Conservation (phyloP, 1,284 basidiomycete genomes). For the Pseudozyma sp. region DNA sequence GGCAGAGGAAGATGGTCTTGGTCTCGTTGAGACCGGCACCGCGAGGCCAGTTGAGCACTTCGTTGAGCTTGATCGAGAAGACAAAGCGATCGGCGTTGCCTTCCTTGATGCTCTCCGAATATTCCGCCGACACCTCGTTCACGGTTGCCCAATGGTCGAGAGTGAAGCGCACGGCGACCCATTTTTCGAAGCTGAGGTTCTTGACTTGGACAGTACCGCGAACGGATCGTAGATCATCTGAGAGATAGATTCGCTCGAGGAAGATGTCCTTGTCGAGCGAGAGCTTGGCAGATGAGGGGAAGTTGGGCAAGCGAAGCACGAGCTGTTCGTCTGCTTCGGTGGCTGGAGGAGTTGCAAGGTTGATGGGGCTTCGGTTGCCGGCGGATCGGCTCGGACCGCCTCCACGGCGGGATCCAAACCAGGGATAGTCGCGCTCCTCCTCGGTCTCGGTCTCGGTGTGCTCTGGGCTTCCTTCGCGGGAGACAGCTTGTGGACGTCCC, state of each 20-base stretch:
- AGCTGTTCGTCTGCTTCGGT: conserved; percentile 64
- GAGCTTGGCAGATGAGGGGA: conserved; percentile 70
- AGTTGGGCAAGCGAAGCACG: conserved; percentile 72
- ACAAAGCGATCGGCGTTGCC: conserved; percentile 75
- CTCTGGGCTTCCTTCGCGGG: conserved; percentile 87
- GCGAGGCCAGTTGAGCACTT: conserved; percentile 67
- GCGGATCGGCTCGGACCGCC: conserved; percentile 23
- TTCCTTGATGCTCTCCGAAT: conserved; percentile 75
- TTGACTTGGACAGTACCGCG: conserved; percentile 82
- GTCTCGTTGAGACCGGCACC: conserved; percentile 76
- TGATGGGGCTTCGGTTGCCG: conserved; percentile 30
- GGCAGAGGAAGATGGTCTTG: conserved; percentile 84
- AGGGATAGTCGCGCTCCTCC: conserved; percentile 70
- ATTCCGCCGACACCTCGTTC: conserved; percentile 86
- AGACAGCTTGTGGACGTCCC: conserved; percentile 92
- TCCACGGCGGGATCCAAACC: conserved; percentile 45
- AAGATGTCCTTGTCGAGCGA: conserved; percentile 71
- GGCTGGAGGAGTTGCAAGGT: conserved; percentile 26
- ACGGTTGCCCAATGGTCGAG: conserved; percentile 95
- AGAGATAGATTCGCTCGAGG: conserved; percentile 74
- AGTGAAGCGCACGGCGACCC: conserved; percentile 89
- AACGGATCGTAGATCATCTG: conserved; percentile 75
- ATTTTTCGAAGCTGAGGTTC: conserved; percentile 89
- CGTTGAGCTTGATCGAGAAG: conserved; percentile 73
- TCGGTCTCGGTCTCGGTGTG: conserved; percentile 84